phyloP scores from a whole-genome alignment of 371 early-diverging fungal species.

The Capillidium rhysosporum region DNA sequence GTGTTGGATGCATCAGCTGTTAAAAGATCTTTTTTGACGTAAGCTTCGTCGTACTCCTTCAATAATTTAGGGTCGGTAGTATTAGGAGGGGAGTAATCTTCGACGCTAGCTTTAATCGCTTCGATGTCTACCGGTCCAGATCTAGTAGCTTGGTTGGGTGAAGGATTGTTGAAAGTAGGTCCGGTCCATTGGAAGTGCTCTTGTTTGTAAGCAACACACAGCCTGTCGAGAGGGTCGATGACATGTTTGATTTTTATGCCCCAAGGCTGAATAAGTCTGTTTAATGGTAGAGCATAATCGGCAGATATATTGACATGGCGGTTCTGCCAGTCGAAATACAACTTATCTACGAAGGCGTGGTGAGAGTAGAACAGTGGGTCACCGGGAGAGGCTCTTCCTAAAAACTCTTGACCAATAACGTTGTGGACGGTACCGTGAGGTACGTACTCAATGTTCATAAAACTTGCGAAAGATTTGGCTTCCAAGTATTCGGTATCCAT shows the following conservation, averaged over 20 bases:
- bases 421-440: constrained; percentile 27
- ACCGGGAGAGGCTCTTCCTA: constrained; percentile 16
- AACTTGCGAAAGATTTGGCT: constrained; percentile 1
- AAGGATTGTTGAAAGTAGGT: neutral
- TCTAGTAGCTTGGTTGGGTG: neutral
- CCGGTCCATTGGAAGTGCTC: neutral
- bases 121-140: no score
- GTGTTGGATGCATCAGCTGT: no score
- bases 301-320: neutral
- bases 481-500: neutral
- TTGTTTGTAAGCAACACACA: neutral
- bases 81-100: no score
- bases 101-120: no score
- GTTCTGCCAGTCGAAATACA: constrained; percentile 23
- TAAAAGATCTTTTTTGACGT: no score
- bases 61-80: no score
- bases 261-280: neutral
- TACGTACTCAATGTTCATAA: constrained; percentile 17
- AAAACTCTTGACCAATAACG: constrained; percentile 22
- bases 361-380: constrained; percentile 38
- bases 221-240: neutral
- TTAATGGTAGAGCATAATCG: neutral
- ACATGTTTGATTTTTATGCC: neutral
- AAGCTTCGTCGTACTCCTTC: no score
- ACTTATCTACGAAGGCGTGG: constrained; percentile 29